Evolutionary conservation across 306 rosid species (phyloP), one percentile per base, ranked within the genome.

Genomic region (Quercus robur): DNA sequence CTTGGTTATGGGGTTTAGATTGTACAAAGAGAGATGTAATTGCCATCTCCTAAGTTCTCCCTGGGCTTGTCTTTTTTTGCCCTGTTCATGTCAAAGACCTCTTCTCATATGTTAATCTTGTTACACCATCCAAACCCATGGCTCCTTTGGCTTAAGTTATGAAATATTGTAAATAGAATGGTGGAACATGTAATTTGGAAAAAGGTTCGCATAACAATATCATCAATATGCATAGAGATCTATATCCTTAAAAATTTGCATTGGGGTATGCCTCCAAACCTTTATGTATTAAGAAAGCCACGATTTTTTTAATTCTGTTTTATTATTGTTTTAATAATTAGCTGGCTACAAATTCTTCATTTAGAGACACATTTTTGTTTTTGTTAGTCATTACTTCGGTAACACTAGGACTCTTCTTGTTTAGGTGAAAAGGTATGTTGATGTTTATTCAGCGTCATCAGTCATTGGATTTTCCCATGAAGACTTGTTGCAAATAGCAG

Each of bases 401-500:
- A 35, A 67, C 25, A 33, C 38, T 18, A 67, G 21, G 71, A 33
- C 64, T 83, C 55, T 77, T 70, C 69, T 58, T 79, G 78, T 79
- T 38, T 71, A 95, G 99, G 98, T 93, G 79, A 95, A 95, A 90
- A 93, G 94, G 81, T 95, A 95, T 67, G 75, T 95, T 31, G 97
- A 93, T 72, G 91, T 90, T 81, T 95, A 95, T 87, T 93, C 98
- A 71, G 79, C 94, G 77, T 89, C 96, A 76, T 90, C 98, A 66
- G 87, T 92, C 64, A 89, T 95, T 81, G 99, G 99, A 82, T 95
- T 95, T 89, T 95, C 97, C 71, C 52, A 71, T 74, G 99, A 93
- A 56, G 99, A 95, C 80, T 73, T 95, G 80, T 81, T 89, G 70
- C 94, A 68, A 85, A 78, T 88, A 5, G 89, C 78, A 51, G 80